phyloP scores from a whole-genome alignment of 345 rosid genomes.

The Xanthoceras sorbifolium region DNA sequence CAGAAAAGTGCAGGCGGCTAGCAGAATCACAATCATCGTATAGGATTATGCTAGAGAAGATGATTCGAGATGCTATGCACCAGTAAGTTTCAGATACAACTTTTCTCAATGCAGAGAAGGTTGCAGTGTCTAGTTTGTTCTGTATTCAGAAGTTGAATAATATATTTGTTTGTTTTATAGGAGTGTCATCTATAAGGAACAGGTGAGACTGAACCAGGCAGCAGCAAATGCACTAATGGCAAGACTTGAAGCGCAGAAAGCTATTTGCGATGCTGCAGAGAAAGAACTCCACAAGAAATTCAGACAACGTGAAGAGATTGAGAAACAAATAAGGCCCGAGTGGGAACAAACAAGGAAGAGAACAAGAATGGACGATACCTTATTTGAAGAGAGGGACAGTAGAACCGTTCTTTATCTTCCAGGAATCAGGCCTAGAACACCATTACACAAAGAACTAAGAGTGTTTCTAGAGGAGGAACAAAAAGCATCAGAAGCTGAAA shows the following conservation, averaged over 20 bases:
- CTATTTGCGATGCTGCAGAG: conserved; percentile 83
- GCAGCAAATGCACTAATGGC: conserved; percentile 83
- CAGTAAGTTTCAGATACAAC: conserved; percentile 56
- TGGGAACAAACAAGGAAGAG: conserved; percentile 85
- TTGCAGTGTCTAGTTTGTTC: background rate
- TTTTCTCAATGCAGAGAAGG: background rate
- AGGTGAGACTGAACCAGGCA: conserved; percentile 88
- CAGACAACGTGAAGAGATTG: conserved; percentile 79
- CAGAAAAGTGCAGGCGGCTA: conserved; percentile 88
- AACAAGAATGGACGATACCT: conserved; percentile 59
- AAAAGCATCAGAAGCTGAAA: conserved; percentile 47
- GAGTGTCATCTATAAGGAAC: conserved; percentile 92
- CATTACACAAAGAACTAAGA: conserved; percentile 70
- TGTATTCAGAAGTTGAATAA: background rate
- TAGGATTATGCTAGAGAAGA: conserved; percentile 78
- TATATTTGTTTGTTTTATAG: conserved; percentile 41
- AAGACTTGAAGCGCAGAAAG: conserved; percentile 91
- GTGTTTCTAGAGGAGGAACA: conserved; percentile 73
- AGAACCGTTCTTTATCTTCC: conserved; percentile 62
- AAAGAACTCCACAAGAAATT: conserved; percentile 85
- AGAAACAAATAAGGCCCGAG: conserved; percentile 71
- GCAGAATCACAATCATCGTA: conserved; percentile 96
- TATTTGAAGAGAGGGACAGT: conserved; percentile 49
- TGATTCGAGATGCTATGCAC: conserved; percentile 99
- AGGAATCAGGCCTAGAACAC: conserved; percentile 51